Evolutionary conservation across 2,329 filamentous ascomycete species (phyloP).

Genomic region (Aureobasidium sp.): DNA sequence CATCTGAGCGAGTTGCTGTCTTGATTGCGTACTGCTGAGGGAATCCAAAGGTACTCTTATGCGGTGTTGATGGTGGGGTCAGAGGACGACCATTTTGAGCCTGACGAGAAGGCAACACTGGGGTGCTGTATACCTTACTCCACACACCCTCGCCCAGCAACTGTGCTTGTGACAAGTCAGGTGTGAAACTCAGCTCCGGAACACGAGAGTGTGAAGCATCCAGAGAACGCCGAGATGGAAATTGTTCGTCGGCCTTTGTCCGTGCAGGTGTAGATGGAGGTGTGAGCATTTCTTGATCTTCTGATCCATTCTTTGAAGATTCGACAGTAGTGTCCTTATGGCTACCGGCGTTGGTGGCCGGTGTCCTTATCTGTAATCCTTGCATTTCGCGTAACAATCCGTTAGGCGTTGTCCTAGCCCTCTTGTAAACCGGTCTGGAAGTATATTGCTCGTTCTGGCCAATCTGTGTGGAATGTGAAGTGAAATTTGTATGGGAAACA

Average conservation of each 20-base stretch:
- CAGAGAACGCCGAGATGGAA: slow-evolving; percentile 11
- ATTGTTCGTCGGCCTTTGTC: background rate
- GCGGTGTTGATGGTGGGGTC: slow-evolving; percentile 26
- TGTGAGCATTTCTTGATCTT: slow-evolving; percentile 17
- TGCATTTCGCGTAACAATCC: slow-evolving; percentile 13
- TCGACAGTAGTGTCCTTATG: background rate
- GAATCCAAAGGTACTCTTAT: slow-evolving; percentile 16
- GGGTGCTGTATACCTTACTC: slow-evolving; percentile 39
- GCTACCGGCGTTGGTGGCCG: background rate
- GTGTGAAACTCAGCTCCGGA: background rate
- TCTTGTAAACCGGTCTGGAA: background rate
- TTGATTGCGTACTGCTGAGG: slow-evolving; percentile 36
- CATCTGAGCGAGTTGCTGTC: slow-evolving; percentile 34
- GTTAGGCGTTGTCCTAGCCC: slow-evolving; percentile 12
- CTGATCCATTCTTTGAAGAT: background rate
- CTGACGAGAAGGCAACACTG: slow-evolving; percentile 17
- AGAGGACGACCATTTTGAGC: slow-evolving; percentile 6
- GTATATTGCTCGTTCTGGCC: slow-evolving; percentile 16
- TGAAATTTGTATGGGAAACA: slow-evolving; percentile 6
- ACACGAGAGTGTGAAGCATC: slow-evolving; percentile 9
- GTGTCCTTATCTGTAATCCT: slow-evolving; percentile 17
- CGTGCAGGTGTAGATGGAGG: slow-evolving; percentile 16
- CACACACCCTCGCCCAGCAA: slow-evolving; percentile 38
- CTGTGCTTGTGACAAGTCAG: slow-evolving; percentile 29
- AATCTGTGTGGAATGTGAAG: slow-evolving; percentile 11